Evolutionary conservation across 2,329 filamentous ascomycete species (phyloP).

Genomic region (Phyllosticta citrichinensis): DNA sequence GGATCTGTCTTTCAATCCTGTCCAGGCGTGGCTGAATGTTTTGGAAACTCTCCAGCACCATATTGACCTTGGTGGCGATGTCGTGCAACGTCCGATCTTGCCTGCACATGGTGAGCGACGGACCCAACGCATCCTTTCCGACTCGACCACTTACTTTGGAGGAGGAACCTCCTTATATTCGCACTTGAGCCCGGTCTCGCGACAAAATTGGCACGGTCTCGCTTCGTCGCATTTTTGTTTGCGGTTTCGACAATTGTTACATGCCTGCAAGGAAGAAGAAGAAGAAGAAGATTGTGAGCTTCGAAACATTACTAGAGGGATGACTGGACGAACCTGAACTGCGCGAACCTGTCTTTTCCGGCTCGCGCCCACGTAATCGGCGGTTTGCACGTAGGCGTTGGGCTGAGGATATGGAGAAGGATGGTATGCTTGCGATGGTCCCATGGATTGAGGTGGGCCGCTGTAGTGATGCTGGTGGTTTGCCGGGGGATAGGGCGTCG

Average conservation of each 20-base stretch:
- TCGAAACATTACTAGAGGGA: neutral
- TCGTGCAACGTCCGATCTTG: conserved; percentile 43
- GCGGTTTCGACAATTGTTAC: conserved; percentile 38
- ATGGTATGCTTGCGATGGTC: conserved; percentile 14
- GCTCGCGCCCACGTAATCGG: conserved; percentile 1
- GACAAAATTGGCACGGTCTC: conserved; percentile 50
- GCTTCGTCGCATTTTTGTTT: conserved; percentile 34
- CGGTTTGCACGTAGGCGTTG: conserved; percentile 19
- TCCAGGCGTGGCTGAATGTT: conserved; percentile 8
- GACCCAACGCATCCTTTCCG: neutral
- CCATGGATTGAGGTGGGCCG: conserved; percentile 19
- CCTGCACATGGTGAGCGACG: conserved; percentile 13
- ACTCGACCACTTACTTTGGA: conserved; percentile 58
- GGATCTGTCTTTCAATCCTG: conserved; percentile 7
- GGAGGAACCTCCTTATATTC: conserved; percentile 85
- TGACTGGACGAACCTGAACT: conserved; percentile 3
- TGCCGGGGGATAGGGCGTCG: conserved; percentile 23
- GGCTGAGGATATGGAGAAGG: conserved; percentile 21
- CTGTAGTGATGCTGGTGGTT: conserved; percentile 21
- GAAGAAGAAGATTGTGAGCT: neutral
- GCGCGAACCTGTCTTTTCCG: conserved; percentile 11
- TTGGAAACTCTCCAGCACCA: conserved; percentile 14
- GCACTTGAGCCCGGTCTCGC: conserved; percentile 75
- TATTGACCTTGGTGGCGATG: conserved; percentile 29
- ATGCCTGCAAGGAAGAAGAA: conserved; percentile 55